Evolutionary conservation across 129 eudicot genomes (phyloP), one percentile per base, ranked within the genome.

Genomic region (Flaveria ramosissima): DNA sequence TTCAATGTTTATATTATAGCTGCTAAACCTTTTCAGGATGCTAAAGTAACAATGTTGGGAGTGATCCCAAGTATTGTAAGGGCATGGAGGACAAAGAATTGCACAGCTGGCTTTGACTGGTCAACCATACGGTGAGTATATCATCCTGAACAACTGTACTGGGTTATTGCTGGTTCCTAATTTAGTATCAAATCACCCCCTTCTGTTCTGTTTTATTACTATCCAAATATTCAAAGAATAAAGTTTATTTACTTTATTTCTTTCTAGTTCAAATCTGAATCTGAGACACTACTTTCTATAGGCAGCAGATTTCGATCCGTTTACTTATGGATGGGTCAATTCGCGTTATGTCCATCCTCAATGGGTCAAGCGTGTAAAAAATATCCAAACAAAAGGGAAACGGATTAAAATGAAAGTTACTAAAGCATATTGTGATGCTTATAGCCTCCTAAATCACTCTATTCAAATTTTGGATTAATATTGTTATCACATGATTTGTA

Each of bases 1-100:
- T 53, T 20, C 32, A 19, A 15, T 42, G 53, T 60, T 76, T 60
- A 76, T 7, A 30, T 11, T 21, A 20, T 59, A 47, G 48, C 76
- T 59, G 47, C 17, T 76, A 12, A 12, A 56, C 57, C n/a, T 75
- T 78, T 70, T 78, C 50, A 94, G 99, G 99, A 94, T 86, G 97
- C 99, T 48, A 84, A 89, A 77, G 93, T 94, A 55, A 91, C 96
- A 24, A 85, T 94, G 92, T 85, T 94, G 64, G 99, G 99, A 61
- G 97, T 91, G 80, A 84, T 94, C 64, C 99, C 99, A 19, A 91
- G 96, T 79, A 84, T 94, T 26, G 97, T 94, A 73, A 89, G 99
- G 88, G 81, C 91, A 70, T 94, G 99, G 99, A 94, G 78, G 85
- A 81, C 84, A 67, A 82, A 92, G 61, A 86, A 89, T 75, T 81